A percentile compares a stretch with the other conserved stretches of the same genome.
Evolutionary conservation across 2,329 filamentous ascomycete species (phyloP).

Genomic region (Sclerotinia borealis): DNA sequence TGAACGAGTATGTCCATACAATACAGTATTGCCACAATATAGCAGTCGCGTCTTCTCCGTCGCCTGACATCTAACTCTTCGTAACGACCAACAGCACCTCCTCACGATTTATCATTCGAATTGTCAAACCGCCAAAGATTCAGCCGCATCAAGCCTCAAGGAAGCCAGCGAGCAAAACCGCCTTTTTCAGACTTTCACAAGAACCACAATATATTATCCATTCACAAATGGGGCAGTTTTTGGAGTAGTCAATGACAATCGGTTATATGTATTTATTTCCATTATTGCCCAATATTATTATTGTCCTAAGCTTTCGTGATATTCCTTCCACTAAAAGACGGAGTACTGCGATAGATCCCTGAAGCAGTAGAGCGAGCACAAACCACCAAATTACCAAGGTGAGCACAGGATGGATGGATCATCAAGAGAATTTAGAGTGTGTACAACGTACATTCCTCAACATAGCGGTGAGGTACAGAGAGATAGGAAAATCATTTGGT

Average conservation of each 20-base stretch:
- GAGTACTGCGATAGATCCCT: background rate
- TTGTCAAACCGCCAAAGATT: background rate
- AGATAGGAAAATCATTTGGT: background rate
- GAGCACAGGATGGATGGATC: background rate
- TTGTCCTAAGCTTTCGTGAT: background rate
- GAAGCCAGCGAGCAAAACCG: background rate
- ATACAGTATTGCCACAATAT: constrained; percentile 1
- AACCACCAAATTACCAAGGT: background rate
- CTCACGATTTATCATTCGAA: background rate
- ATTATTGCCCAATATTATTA: background rate
- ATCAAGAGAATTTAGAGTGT: background rate
- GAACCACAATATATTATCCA: background rate
- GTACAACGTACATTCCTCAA: background rate
- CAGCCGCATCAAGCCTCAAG: background rate
- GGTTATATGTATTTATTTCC: constrained; percentile 1
- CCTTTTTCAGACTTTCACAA: background rate
- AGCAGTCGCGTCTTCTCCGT: background rate
- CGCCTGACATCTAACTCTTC: background rate
- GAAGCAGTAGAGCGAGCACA: background rate
- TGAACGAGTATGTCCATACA: background rate
- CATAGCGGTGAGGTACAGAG: background rate
- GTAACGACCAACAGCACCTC: background rate
- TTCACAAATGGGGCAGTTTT: background rate
- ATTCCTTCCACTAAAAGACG: background rate
- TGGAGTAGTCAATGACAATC: background rate